Evolutionary conservation across 2,329 filamentous ascomycete species (phyloP).

Genomic region (Plectosphaerella plurivora): DNA sequence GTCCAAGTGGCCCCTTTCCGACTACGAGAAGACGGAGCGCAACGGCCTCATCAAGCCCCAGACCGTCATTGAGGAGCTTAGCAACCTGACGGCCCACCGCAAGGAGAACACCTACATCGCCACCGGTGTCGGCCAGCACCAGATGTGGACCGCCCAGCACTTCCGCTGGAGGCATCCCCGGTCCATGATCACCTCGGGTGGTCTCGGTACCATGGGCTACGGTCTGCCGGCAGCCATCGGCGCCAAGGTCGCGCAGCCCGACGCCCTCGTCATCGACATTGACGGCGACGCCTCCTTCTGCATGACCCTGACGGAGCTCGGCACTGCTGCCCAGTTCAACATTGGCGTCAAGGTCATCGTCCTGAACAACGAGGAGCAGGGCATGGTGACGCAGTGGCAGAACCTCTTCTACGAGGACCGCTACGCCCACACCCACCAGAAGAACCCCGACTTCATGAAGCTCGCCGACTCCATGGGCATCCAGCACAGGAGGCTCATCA

Average conservation of each 20-base stretch:
- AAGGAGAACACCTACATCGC: constrained; percentile 85
- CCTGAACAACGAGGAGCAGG: constrained; percentile 95
- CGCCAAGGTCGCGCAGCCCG: constrained; percentile 74
- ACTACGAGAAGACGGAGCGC: constrained; percentile 71
- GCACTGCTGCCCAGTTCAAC: constrained; percentile 90
- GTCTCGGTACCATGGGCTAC: constrained; percentile 85
- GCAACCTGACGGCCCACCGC: constrained; percentile 71
- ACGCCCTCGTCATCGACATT: constrained; percentile 88
- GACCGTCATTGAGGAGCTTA: constrained; percentile 85
- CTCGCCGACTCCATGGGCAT: constrained; percentile 88
- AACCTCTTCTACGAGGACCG: constrained; percentile 95
- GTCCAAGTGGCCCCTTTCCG: constrained; percentile 75
- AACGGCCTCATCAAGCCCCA: constrained; percentile 90
- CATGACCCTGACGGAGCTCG: constrained; percentile 96
- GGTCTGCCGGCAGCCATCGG: constrained; percentile 93
- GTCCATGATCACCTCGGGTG: constrained; percentile 94
- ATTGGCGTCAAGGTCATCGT: constrained; percentile 95
- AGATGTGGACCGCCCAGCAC: constrained; percentile 98
- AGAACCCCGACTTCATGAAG: constrained; percentile 95
- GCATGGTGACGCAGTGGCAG: constrained; percentile 99
- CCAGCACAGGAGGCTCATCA: constrained; percentile 65
- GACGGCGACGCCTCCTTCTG: constrained; percentile 98
- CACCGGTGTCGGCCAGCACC: constrained; percentile 94
- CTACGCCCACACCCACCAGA: constrained; percentile 87
- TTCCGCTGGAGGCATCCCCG: constrained; percentile 91